Base-by-base conservation (phyloP, 139 green algal genomes). In the Edaphochlamys debaryana region DNA sequence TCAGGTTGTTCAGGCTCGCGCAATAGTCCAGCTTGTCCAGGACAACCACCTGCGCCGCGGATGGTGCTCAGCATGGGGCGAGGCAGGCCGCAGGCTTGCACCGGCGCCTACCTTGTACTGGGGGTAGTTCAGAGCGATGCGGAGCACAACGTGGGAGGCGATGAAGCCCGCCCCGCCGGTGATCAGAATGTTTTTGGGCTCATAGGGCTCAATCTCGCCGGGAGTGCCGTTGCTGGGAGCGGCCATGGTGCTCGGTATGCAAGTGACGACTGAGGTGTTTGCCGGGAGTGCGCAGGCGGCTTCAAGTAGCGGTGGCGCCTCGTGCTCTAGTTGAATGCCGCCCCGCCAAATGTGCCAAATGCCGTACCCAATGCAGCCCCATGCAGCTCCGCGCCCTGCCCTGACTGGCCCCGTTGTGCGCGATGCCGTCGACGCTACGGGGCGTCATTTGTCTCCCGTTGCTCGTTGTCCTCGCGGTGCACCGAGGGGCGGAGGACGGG, bases 11-110 rank as follows among this genome's bases (percentile, higher is more conserved):
- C 60, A 96, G 29, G 52, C 86, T 96, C 2, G 95, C 92, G 86
- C 97, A 99, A 86, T 98, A 98, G 86, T 99, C 97, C 69, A 99
- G 80, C 89, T 98, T 98, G 87, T 99, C 97, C 25, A 99, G 73
- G 3, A 99, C 94, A 0, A 99, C 93, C 1, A 98, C 76, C 93
- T 98, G 90, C 36, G 29, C 9, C 9, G 56, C 70, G 52, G 27
- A n/a, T n/a, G n/a, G n/a, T n/a, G n/a, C n/a, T n/a, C n/a, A 22
- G 29, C 4, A 29, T 8, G 36, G 52, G 68, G 7, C 72, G 75
- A 8, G 13, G 25, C 3, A 30, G 7, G 71, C 34, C 17, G 63
- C 32, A 15, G 30, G 40, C 38, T 37, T 56, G 20, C 29, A 36
- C 69, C n/a, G n/a, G 34, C 23, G 29, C 17, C 25, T 63, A 97